These are phyloP conservation scores for Mariannaea sp. DNA, from an alignment of 2,329 filamentous ascomycete species.

Conservation along the genomic window DNA sequence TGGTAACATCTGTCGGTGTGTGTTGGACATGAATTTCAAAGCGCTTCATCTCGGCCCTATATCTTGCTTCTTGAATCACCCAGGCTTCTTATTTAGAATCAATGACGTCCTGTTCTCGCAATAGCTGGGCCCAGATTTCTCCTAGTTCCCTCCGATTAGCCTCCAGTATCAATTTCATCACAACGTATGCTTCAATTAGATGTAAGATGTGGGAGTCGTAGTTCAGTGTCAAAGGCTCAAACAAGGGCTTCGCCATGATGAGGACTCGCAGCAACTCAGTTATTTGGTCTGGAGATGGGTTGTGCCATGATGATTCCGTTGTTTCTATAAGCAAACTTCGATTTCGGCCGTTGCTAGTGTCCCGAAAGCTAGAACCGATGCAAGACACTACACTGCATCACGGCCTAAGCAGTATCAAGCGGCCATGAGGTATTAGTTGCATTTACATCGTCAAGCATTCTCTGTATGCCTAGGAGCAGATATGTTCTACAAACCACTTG, in stretches of 20 bases:
- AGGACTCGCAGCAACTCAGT: constrained; percentile 49
- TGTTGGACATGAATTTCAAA: constrained; percentile 40
- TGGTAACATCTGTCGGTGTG: constrained; percentile 50
- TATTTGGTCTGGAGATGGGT: constrained; percentile 51
- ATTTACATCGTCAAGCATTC: no score
- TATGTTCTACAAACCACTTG: no score
- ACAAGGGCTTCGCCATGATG: constrained; percentile 46
- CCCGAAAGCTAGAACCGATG: background rate
- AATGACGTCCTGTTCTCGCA: constrained; percentile 45
- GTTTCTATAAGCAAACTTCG: constrained; percentile 24
- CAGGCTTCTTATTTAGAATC: constrained; percentile 30
- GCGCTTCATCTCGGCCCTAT: constrained; percentile 40
- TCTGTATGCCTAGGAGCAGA: no score
- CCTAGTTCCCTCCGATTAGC: constrained; percentile 45
- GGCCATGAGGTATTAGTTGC: no score
- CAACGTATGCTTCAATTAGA: constrained; percentile 45
- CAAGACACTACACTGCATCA: no score
- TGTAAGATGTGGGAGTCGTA: constrained; percentile 50
- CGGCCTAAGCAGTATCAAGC: no score
- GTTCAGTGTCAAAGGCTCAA: constrained; percentile 45
- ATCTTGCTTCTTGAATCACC: constrained; percentile 31
- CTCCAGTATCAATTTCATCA: constrained; percentile 35
- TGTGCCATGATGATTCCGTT: constrained; percentile 42
- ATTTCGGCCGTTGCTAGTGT: constrained; percentile 18
- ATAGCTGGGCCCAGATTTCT: constrained; percentile 41